Base-by-base conservation (phyloP, 2,329 filamentous ascomycete species). In the Ceratocystis variospora region DNA sequence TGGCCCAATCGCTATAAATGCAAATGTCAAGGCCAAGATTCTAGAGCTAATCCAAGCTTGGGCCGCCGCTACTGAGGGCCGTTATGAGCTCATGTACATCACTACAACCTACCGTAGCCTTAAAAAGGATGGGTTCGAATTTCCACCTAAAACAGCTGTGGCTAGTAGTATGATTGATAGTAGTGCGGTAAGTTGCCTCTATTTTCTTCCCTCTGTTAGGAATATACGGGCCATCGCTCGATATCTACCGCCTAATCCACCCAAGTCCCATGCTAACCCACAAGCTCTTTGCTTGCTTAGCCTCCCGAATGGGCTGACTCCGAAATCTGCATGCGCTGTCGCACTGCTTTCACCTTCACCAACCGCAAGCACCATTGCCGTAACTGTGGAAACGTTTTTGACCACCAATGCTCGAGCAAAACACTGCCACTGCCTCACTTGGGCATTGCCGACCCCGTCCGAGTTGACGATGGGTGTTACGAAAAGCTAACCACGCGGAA, bases 141-240 rank as follows among this genome's bases (percentile, higher is more conserved):
- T 99, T 70, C 94, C 94, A 1, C 94, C 94, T 3, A 89, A 87
- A 72, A 85, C 87, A 50, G 86, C 89, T 31, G 88, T 99, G 57
- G 83, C 93, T n/a, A 95, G 90, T 76, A 96, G 88, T 76, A 99
- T 99, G 92, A 85, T 97, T 70, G 93, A 99, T 74, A 96, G 91
- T 74, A 96, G 87, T 72, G 94, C 94, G 68, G 90, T 96, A 83
- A 75, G 88, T 81, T 45, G 37, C 15, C 25, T 4, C 41, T 53
- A 28, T 19, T 48, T 28, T 10, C 33, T 62, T 66, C 41, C 28
- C 31, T 59, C 12, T 41, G 28, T 10, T 37, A 12, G 3, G 8
- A 37, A 31, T 33, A 46, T 44, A 10, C 59, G 5, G 12, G 12
- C 17, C 12, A 5, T n/a, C 8, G n/a, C 8, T 28, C 25, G 19